A percentile compares a stretch with the other conserved stretches of the same genome.
Evolutionary conservation across 2,329 filamentous ascomycete genomes (phyloP).

Genomic region (Pseudogymnoascus sp.): DNA sequence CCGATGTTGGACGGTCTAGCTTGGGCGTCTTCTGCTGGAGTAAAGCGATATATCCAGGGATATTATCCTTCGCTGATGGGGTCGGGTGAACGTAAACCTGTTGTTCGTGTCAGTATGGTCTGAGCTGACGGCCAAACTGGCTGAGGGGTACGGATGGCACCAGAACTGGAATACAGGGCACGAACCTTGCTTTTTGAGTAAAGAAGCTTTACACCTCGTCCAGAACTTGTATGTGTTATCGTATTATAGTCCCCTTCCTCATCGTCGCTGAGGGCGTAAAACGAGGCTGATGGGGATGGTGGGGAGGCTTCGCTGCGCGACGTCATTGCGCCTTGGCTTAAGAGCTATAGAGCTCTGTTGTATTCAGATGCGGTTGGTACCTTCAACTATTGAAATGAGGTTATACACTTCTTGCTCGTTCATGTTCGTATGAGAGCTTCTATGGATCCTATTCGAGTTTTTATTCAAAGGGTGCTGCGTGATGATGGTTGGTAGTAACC

Average conservation of each 20-base stretch:
- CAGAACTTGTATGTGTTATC: constrained; percentile 69
- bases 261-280: constrained; percentile 94
- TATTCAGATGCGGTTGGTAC: not conserved
- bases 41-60: constrained; percentile 85
- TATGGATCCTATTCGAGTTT: not conserved
- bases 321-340: constrained; percentile 21
- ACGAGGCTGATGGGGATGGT: constrained; percentile 73
- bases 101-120: constrained; percentile 19
- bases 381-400: not conserved
- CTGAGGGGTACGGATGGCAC: not conserved
- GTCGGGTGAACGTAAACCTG: constrained; percentile 95
- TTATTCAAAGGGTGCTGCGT: not conserved
- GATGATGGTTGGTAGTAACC: not conserved
- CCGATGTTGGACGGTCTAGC: constrained; percentile 23
- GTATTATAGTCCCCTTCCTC: constrained; percentile 94
- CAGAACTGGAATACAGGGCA: constrained; percentile 31
- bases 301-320: constrained; percentile 27
- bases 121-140: constrained; percentile 15
- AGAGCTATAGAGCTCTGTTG: not conserved
- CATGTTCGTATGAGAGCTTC: not conserved
- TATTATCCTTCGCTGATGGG: constrained; percentile 89
- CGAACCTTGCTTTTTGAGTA: constrained; percentile 87
- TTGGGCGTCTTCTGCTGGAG: constrained; percentile 71
- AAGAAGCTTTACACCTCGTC: constrained; percentile 82
- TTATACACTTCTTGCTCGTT: not conserved